phyloP scores from a whole-genome alignment of 371 early-diverging fungal genomes.

The Mucor mucedo region DNA sequence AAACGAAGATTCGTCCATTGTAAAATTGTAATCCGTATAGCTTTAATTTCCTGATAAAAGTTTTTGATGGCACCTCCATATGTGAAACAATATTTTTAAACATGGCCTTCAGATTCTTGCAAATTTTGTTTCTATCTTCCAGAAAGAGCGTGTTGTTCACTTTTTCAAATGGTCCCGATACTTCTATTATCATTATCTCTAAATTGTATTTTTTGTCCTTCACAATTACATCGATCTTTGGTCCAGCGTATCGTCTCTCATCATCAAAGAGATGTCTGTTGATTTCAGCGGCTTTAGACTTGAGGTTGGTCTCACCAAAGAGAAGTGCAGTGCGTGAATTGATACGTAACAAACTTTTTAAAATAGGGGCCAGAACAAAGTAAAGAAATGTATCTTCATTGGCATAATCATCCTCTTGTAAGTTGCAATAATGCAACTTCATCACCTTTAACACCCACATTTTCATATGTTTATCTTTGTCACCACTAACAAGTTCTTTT shows the following conservation, averaged over 20 bases:
- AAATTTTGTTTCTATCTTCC: too few species aligned
- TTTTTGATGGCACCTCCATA: too few species aligned
- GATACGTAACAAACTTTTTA: not conserved
- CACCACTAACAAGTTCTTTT: too few species aligned
- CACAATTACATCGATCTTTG: slow-evolving; percentile 18
- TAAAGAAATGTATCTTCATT: not conserved
- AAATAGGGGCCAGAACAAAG: not conserved
- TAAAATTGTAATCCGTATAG: too few species aligned
- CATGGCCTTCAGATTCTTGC: too few species aligned
- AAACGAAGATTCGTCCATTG: too few species aligned
- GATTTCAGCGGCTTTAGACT: slow-evolving; percentile 16
- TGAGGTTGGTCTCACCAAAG: slow-evolving; percentile 17
- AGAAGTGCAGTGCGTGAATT: not conserved
- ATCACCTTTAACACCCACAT: too few species aligned
- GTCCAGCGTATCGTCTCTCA: slow-evolving; percentile 17
- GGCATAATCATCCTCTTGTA: not conserved
- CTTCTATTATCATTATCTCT: slow-evolving; percentile 8
- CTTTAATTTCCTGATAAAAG: too few species aligned
- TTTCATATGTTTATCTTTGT: too few species aligned
- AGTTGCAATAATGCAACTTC: not conserved
- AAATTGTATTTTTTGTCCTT: slow-evolving; percentile 16
- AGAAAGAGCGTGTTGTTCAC: too few species aligned
- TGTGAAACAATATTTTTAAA: too few species aligned
- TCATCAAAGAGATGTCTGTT: slow-evolving; percentile 12
- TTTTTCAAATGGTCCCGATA: too few species aligned